phyloP scores from a whole-genome alignment of 225 moss, liverwort and hornwort genomes.

The Pseudisothecium myosuroides region DNA sequence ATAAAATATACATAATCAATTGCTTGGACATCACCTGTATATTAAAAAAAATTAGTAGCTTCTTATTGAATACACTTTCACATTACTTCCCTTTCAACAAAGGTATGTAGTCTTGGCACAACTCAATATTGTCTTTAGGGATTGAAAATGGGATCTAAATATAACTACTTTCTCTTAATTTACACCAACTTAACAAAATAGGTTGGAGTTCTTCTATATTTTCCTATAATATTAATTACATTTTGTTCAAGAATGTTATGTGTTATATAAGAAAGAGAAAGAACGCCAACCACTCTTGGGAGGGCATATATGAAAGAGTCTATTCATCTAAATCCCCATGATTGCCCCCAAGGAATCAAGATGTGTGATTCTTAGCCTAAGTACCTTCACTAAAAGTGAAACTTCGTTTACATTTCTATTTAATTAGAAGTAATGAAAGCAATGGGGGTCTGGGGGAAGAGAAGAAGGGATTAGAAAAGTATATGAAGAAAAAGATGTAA shows the following conservation, averaged over 20 bases:
- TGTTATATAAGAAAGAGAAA: neutral
- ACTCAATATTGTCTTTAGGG: neutral
- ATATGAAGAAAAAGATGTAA: neutral
- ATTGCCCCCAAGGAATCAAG: neutral
- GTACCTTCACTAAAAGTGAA: neutral
- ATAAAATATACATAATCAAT: neutral
- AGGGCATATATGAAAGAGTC: neutral
- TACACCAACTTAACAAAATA: neutral
- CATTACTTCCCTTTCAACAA: fast-evolving
- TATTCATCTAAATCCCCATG: neutral
- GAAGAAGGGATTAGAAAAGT: neutral
- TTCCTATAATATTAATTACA: neutral
- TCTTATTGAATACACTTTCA: fast-evolving
- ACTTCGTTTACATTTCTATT: neutral
- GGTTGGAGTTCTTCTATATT: neutral
- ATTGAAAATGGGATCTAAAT: neutral
- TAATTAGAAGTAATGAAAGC: neutral
- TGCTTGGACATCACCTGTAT: neutral
- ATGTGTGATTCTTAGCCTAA: neutral
- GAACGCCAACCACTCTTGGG: too few species aligned
- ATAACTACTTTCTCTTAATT: neutral
- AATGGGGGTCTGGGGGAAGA: neutral
- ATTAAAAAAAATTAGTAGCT: too few species aligned
- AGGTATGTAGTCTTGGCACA: neutral
- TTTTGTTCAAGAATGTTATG: neutral